Percentiles rank a stretch among this genome's conserved stretches.
phyloP scores from a whole-genome alignment of 1,284 basidiomycete genomes.

The Taiwanofungus camphoratus region DNA sequence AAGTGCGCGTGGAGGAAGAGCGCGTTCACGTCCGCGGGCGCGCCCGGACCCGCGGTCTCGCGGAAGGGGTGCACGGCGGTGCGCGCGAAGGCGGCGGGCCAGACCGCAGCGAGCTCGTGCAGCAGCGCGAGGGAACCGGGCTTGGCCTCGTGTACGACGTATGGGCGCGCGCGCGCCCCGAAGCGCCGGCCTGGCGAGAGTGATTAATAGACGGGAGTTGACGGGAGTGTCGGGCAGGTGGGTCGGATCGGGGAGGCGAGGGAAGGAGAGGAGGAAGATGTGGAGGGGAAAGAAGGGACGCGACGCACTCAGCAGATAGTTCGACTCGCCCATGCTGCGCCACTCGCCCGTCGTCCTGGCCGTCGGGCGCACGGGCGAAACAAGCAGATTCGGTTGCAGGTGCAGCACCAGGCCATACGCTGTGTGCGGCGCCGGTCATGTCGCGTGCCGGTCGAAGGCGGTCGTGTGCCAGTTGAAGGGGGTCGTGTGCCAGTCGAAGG shows the following conservation, averaged over 20 bases:
- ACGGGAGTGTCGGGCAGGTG: too few species aligned
- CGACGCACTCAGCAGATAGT: conserved; percentile 23
- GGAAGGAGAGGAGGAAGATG: neutral
- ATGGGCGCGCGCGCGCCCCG: conserved; percentile 31
- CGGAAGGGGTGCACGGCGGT: conserved; percentile 31
- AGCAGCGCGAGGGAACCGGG: conserved; percentile 28
- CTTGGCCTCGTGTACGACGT: conserved; percentile 35
- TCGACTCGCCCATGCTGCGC: conserved; percentile 28
- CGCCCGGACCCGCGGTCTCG: conserved; percentile 25
- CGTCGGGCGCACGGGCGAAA: conserved; percentile 19
- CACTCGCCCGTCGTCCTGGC: conserved; percentile 25
- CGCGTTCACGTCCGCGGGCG: conserved; percentile 25
- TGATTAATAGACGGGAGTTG: too few species aligned
- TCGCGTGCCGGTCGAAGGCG: too few species aligned
- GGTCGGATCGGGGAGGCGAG: neutral
- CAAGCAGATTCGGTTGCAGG: conserved; percentile 21
- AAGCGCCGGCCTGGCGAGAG: conserved; percentile 33
- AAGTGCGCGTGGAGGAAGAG: conserved; percentile 32
- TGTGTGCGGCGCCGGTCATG: too few species aligned
- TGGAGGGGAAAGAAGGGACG: too few species aligned
- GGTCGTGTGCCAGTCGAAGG: too few species aligned
- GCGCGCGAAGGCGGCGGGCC: conserved; percentile 23
- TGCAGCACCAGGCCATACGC: conserved; percentile 31
- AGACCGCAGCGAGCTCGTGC: conserved; percentile 26
- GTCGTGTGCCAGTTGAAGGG: too few species aligned